Conservation (phyloP, 805 yeast genomes). For the Wickerhamiella parazyma region DNA sequence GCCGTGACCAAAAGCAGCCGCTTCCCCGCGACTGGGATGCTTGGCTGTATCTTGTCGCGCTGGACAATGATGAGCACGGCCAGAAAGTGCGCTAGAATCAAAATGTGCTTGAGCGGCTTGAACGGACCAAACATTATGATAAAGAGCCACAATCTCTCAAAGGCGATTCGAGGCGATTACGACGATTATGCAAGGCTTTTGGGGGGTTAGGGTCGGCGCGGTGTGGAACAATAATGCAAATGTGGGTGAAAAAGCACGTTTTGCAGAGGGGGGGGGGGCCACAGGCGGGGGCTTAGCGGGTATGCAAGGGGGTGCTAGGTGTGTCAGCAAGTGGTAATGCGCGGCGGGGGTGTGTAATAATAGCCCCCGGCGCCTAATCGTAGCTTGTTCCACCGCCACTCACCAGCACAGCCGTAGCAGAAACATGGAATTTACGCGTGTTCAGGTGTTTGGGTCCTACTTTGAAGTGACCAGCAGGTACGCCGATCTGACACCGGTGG, state of each 20-base stretch:
- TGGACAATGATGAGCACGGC: not conserved
- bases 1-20: slow-evolving; percentile 46
- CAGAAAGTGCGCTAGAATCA: slow-evolving; percentile 2
- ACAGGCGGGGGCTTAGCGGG: no score
- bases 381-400: not conserved
- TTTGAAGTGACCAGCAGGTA: slow-evolving; percentile 32
- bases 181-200: not conserved
- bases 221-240: no score
- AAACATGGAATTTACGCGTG: slow-evolving; percentile 21
- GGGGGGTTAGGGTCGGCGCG: no score
- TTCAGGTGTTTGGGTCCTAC: slow-evolving; percentile 19
- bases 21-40: slow-evolving; percentile 9
- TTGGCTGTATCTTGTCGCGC: slow-evolving; percentile 2
- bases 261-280: no score
- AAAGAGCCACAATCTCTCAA: not conserved
- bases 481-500: slow-evolving; percentile 89
- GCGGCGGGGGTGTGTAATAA: no score
- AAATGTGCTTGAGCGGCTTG: not conserved
- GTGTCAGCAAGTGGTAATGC: no score
- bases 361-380: no score
- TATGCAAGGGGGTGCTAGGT: no score
- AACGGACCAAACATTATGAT: not conserved
- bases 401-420: not conserved
- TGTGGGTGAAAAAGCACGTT: no score
- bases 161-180: not conserved